Base-by-base conservation (phyloP, 495 filamentous ascomycete genomes). In the Penicillium daleae region DNA sequence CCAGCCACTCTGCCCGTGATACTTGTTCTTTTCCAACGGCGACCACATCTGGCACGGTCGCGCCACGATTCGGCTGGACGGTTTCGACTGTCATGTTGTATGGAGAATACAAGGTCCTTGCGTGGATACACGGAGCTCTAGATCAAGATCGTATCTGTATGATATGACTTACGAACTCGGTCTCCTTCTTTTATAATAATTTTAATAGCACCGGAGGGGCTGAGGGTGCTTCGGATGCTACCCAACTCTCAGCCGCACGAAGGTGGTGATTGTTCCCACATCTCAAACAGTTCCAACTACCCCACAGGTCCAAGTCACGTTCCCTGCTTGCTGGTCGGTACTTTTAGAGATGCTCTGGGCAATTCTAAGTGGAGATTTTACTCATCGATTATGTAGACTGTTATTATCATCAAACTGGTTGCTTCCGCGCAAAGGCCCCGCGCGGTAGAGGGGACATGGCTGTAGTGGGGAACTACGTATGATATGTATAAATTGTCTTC, bases 31-130 rank as follows among this genome's bases (percentile, higher is more conserved):
- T 35, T 53, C 71, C 67, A 5, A 71, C 69, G 4, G 74, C 76
- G n/a, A 67, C 66, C 21, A 64, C 65, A 51, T 81, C 76, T 4
- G 70, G 64, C 27, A 77, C 53, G 0, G 74, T 72, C 17, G 62
- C 56, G 48, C 77, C 77, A 9, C 63, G 65, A 59, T 77, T 77
- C 7, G 75, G 51, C 13, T 48, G 27, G 21, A 61, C 26, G 22
- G n/a, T 24, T 8, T 46, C 12, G 9, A 8, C 27, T 22, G 59
- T 8, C 51, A 56, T 56, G 24, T 15, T 27, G 22, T 6, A 51
- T 27, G 48, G 5, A 29, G 48, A 31, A 5, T 2, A 51, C 9
- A 2, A 51, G 13, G 3, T 51, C 4, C 4, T 51, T 15, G 15
- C 10, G 27, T 3, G 48, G 3, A 29, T 22, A 31, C 10, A 26